Conservation (phyloP, 2,329 filamentous ascomycete genomes). For the Fusarium protoensiforme region DNA sequence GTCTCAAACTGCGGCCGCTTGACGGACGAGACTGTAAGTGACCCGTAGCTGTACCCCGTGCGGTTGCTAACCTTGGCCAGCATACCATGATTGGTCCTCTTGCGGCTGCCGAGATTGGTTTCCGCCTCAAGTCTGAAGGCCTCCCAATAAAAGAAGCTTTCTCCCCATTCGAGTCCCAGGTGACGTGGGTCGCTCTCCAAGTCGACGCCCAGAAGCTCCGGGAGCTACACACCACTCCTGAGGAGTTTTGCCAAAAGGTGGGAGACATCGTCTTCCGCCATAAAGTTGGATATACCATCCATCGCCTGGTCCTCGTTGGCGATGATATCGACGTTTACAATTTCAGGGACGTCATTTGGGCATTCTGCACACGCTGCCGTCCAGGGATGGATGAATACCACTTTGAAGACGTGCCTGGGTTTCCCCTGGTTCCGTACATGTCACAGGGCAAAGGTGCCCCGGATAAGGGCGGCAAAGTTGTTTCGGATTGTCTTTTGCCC, state of each 20-base stretch:
- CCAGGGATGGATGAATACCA: conserved; percentile 56
- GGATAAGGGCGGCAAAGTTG: conserved; percentile 56
- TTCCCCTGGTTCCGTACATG: conserved; percentile 60
- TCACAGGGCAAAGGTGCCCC: conserved; percentile 50
- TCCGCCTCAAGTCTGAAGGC: conserved; percentile 29
- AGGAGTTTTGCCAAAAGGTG: conserved; percentile 52
- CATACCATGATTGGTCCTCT: conserved; percentile 35
- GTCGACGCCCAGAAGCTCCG: conserved; percentile 68
- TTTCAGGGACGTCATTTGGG: conserved; percentile 60
- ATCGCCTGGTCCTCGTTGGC: conserved; percentile 58
- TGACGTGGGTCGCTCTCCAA: conserved; percentile 62
- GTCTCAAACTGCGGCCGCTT: conserved; percentile 21
- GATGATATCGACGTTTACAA: conserved; percentile 62
- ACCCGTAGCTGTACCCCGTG: too few relatives aligned
- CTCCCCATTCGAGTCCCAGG: conserved; percentile 58
- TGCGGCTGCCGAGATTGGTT: conserved; percentile 23
- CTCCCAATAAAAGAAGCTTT: conserved; percentile 58
- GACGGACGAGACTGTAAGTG: conserved; percentile 26
- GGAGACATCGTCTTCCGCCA: conserved; percentile 56
- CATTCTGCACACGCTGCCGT: conserved; percentile 59
- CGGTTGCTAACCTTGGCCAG: not conserved
- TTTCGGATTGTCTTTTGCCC: conserved; percentile 56
- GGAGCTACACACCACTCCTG: conserved; percentile 60
- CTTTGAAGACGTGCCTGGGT: conserved; percentile 57
- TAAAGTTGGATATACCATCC: conserved; percentile 55